Conservation (phyloP, 805 yeast genomes). For the Priceomyces fermenticarens region DNA sequence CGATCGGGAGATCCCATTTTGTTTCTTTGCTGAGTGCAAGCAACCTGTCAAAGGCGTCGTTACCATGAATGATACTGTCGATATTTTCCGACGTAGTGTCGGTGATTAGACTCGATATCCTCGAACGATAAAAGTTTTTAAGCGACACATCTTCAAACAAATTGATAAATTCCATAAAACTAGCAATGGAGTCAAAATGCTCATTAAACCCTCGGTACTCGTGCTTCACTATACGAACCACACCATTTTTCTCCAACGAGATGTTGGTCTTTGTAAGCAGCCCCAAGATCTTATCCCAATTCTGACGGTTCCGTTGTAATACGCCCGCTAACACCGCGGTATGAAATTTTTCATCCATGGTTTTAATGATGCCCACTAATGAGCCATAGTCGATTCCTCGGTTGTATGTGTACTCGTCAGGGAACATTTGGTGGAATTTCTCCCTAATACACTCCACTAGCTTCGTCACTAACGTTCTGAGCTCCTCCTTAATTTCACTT, state of each 20-base stretch:
- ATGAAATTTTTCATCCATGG: constrained; percentile 7
- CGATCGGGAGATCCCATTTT: constrained; percentile 10
- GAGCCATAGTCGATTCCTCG: constrained; percentile 8
- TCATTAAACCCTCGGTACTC: constrained; percentile 1
- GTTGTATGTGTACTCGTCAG: constrained; percentile 13
- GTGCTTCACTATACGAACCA: background rate
- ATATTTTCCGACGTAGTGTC: constrained; percentile 30
- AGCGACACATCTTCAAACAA: constrained; percentile 17
- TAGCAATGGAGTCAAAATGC: constrained; percentile 20
- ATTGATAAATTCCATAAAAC: constrained; percentile 30
- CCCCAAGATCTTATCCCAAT: constrained; percentile 10
- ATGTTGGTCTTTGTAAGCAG: constrained; percentile 1
- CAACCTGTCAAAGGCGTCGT: constrained; percentile 17
- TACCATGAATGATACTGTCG: constrained; percentile 13
- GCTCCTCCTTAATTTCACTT: constrained; percentile 9
- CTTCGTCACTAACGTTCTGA: constrained; percentile 6
- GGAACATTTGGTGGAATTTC: constrained; percentile 17
- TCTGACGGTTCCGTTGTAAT: constrained; percentile 7
- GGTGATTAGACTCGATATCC: constrained; percentile 27
- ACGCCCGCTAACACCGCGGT: constrained; percentile 8
- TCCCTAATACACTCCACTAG: constrained; percentile 13
- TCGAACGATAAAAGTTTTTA: constrained; percentile 23
- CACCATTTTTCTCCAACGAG: background rate
- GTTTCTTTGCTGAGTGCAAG: constrained; percentile 8
- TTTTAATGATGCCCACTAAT: constrained; percentile 7